Percentiles rank a stretch among this genome's conserved stretches.
Conservation (phyloP, 768 basidiomycete species). For the Pleurotus tuoliensis region DNA sequence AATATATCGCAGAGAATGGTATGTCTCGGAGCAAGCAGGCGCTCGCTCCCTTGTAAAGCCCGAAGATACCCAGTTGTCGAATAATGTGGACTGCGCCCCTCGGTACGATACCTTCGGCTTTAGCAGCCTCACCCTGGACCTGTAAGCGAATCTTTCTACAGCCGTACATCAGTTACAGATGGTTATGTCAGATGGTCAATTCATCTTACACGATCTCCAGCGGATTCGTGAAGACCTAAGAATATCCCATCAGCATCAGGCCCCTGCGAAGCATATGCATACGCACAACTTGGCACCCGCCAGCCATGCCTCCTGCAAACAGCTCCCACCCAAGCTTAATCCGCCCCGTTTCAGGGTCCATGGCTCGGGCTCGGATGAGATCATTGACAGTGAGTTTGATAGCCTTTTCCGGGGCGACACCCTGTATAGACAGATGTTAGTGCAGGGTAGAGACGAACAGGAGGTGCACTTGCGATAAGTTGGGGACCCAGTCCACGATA, state of each 20-base stretch:
- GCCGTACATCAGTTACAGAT: slow-evolving; percentile 8
- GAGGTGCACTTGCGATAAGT: slow-evolving; percentile 60
- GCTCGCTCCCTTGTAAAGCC: slow-evolving; percentile 88
- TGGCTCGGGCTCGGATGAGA: slow-evolving; percentile 74
- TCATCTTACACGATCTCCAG: slow-evolving; percentile 84
- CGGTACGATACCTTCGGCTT: slow-evolving; percentile 72
- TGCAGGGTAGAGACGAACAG: background rate
- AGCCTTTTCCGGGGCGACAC: slow-evolving; percentile 95
- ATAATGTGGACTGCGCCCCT: slow-evolving; percentile 92
- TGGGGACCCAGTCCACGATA: slow-evolving; percentile 96
- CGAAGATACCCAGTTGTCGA: slow-evolving; percentile 86
- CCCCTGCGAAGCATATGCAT: background rate
- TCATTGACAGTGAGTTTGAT: slow-evolving; percentile 98
- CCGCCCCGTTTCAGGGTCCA: slow-evolving; percentile 93
- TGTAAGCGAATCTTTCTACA: slow-evolving; percentile 88
- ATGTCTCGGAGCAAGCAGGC: slow-evolving; percentile 95
- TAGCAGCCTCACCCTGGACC: slow-evolving; percentile 93
- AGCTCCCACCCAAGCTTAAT: slow-evolving; percentile 92
- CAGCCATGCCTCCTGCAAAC: slow-evolving; percentile 87
- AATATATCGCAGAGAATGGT: slow-evolving; percentile 94
- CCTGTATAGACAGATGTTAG: slow-evolving; percentile 43
- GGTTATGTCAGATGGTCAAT: slow-evolving; percentile 4
- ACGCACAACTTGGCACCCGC: slow-evolving; percentile 96
- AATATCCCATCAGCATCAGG: slow-evolving; percentile 12
- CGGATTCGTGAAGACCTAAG: slow-evolving; percentile 93